phyloP scores from a whole-genome alignment of 441 rosid genomes.

The Macaranga tanarius region DNA sequence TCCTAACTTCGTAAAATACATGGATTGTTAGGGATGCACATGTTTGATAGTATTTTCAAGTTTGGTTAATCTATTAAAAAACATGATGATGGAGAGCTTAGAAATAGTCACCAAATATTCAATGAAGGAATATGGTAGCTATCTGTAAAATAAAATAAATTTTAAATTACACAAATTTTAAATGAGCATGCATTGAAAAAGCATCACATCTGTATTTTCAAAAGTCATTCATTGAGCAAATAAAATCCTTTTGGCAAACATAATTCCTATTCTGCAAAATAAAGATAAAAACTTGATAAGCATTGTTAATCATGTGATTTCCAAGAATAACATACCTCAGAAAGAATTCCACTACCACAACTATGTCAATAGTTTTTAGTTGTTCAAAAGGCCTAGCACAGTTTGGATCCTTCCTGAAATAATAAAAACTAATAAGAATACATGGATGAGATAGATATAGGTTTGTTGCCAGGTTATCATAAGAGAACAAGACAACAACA shows the following conservation, averaged over 20 bases:
- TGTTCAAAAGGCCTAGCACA: conserved; percentile 83
- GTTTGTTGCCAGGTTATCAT: not conserved
- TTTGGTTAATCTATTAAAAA: too few species aligned
- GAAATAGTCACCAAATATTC: not conserved
- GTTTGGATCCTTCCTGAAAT: conserved; percentile 67
- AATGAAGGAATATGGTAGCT: not conserved
- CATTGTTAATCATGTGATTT: too few species aligned
- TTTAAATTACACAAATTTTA: not conserved
- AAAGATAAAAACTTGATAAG: too few species aligned
- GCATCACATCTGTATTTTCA: not conserved
- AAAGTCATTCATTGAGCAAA: not conserved
- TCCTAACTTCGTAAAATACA: too few species aligned
- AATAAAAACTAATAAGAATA: not conserved
- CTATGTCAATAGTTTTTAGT: conserved; percentile 76
- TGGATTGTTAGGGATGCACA: too few species aligned
- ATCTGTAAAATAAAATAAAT: not conserved
- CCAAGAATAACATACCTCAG: conserved; percentile 56
- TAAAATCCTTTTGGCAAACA: not conserved
- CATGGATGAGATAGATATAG: not conserved
- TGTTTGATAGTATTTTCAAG: too few species aligned
- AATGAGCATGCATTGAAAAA: not conserved
- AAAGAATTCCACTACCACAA: conserved; percentile 94
- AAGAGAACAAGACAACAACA: not conserved
- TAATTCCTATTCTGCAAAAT: not conserved
- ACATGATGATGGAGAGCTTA: not conserved